Conservation (phyloP, 306 rosid species). For the Hylodesmum podocarpum region DNA sequence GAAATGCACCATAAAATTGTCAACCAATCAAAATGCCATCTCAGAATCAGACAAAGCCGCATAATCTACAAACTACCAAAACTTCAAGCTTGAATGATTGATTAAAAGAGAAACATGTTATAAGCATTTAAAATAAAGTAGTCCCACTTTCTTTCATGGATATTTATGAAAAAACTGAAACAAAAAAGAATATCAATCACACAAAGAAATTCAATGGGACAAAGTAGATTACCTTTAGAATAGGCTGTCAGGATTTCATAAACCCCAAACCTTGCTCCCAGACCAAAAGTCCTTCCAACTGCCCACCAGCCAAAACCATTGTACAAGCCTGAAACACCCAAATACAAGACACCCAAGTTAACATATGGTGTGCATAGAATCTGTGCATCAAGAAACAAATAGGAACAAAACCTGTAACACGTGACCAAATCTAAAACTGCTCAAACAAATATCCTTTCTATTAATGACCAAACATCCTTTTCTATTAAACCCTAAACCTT, state of each 20-base stretch:
- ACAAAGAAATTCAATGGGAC: not conserved
- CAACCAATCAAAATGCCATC: not conserved
- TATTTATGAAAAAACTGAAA: not conserved
- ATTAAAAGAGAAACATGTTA: not conserved
- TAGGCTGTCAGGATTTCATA: slow-evolving; percentile 84
- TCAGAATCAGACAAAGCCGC: not conserved
- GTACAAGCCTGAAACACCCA: slow-evolving; percentile 63
- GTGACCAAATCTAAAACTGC: not conserved
- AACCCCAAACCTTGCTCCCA: slow-evolving; percentile 89
- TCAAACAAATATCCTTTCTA: too few relatives aligned
- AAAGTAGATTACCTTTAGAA: slow-evolving; percentile 57
- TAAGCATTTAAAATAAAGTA: not conserved
- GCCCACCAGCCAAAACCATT: slow-evolving; percentile 80
- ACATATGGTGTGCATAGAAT: not conserved
- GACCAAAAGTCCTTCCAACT: slow-evolving; percentile 69
- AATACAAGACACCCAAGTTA: slow-evolving; percentile 15
- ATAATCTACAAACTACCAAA: not conserved
- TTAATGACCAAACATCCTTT: too few relatives aligned
- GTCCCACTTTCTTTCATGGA: not conserved
- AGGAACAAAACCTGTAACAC: not conserved
- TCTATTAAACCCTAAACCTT: too few relatives aligned
- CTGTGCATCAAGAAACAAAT: not conserved
- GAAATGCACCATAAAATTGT: not conserved
- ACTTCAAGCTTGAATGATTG: not conserved
- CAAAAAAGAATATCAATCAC: not conserved